Evolutionary conservation across 192 early-diverging fungal species (phyloP), one percentile per base, ranked within the genome.

Genomic region (Phlyctochytrium planicorne): DNA sequence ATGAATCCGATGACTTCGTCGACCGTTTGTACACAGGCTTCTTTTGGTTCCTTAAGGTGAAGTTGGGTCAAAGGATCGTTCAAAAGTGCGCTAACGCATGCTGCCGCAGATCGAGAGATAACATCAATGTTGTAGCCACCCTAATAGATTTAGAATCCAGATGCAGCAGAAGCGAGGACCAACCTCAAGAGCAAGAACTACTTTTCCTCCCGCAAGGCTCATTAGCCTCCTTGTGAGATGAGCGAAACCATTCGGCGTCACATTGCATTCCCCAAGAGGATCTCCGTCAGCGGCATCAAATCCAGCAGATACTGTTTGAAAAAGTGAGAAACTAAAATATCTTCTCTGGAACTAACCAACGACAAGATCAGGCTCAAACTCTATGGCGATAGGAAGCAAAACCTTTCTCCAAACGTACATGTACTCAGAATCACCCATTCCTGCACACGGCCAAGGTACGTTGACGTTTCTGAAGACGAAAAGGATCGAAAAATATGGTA

Each of bases 231-330:
- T 81, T 3, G 94, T 95, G 91, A 98, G 91, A 34, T 91, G 85
- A 1, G 91, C 92, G 74, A 90, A 98, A 25, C 91, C 88, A 1
- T 73, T 79, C 0, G 94, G 94, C 3, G 90, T 82, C 10, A 98
- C 89, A 2, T 85, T 60, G 66, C 93, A 95, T 53, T 85, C 81
- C 25, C 95, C 95, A 30, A 96, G 85, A 16, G 85, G 86, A 67
- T 98, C 95, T 36, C 88, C 89, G 52, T 59, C 55, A 3, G 93
- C 93, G 0, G 92, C 94, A 75, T 98, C 95, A 69, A 96, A 98
- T 12, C 95, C 95, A 6, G 91, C 87, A 0, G 92, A 91, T 0
- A 98, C 93, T 79, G 71, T 20, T 55, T 81, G 34, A 30, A 61
- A 27, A 23, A 53, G 20, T 23, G 0, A 16, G 40, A 47, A 47